Conservation (phyloP, 805 yeast species). For the Ogataea paraovalis region DNA sequence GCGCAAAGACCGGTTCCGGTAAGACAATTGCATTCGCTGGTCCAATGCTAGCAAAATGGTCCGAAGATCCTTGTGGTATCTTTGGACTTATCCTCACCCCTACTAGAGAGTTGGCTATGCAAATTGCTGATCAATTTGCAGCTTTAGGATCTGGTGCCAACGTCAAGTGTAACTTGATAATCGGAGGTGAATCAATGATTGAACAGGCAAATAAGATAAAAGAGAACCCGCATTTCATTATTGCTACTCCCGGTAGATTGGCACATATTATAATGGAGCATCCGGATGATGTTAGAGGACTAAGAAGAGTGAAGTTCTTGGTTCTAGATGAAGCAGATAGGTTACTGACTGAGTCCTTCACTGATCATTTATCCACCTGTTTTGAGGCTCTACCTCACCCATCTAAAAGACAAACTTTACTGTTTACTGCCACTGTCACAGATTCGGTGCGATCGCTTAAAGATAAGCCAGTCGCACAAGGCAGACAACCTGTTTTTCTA, state of each 20-base stretch:
- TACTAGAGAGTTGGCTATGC: constrained; percentile 89
- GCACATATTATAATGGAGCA: constrained; percentile 89
- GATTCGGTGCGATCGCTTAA: constrained; percentile 82
- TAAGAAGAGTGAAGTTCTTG: constrained; percentile 71
- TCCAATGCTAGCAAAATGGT: constrained; percentile 95
- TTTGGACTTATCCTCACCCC: constrained; percentile 90
- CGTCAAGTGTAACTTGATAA: constrained; percentile 74
- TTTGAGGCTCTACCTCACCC: constrained; percentile 69
- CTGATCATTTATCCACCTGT: constrained; percentile 71
- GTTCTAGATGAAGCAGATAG: constrained; percentile 97
- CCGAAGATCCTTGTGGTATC: constrained; percentile 91
- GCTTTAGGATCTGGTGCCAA: constrained; percentile 91
- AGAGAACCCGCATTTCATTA: constrained; percentile 84
- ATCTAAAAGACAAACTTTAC: constrained; percentile 72
- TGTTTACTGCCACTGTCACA: constrained; percentile 95
- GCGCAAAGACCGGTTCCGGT: constrained; percentile 98
- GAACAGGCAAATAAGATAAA: constrained; percentile 80
- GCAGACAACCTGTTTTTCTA: constrained; percentile 56
- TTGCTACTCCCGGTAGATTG: constrained; percentile 95
- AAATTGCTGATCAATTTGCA: constrained; percentile 93
- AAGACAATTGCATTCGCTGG: constrained; percentile 96
- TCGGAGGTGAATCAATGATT: constrained; percentile 95
- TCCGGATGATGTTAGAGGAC: constrained; percentile 77
- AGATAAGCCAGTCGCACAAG: constrained; percentile 53
- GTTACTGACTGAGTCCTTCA: constrained; percentile 76